Percentiles rank a stretch among this genome's conserved stretches.
Evolutionary conservation across 257 asterid genomes (phyloP).

Genomic region (Nicotiana obtusifolia): DNA sequence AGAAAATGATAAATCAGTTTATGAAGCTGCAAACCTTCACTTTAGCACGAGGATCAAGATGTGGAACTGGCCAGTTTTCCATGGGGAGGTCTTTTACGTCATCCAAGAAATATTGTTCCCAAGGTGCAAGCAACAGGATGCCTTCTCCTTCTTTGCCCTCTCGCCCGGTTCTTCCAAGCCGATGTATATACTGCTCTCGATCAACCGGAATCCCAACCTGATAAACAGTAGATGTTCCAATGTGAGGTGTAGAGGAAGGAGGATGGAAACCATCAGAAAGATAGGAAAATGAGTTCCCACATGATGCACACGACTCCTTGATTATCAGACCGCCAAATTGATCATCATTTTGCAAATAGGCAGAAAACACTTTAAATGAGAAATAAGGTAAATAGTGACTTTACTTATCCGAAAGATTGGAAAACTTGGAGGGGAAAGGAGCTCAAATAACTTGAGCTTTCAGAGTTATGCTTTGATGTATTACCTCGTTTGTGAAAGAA

Average conservation of each 20-base stretch:
- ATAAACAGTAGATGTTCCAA: not conserved
- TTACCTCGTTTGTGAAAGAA: not conserved
- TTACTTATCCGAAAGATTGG: not conserved
- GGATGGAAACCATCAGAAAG: not conserved
- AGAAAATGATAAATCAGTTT: not conserved
- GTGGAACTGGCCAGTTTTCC: conserved; percentile 41
- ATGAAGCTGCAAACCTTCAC: conserved; percentile 42
- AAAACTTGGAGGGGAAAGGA: not conserved
- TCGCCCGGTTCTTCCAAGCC: conserved; percentile 92
- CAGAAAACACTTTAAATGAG: not conserved
- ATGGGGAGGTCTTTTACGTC: conserved; percentile 74
- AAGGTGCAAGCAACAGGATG: conserved; percentile 72
- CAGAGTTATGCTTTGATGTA: not conserved
- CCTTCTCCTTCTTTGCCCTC: conserved; percentile 88
- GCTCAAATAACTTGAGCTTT: not conserved
- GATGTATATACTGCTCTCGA: conserved; percentile 81
- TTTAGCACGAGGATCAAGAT: conserved; percentile 38
- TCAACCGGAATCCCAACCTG: conserved; percentile 82
- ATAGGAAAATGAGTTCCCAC: not conserved
- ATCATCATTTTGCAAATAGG: not conserved
- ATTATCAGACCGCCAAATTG: not conserved
- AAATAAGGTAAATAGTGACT: not conserved
- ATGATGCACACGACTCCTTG: not conserved
- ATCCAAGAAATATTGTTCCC: conserved; percentile 84
- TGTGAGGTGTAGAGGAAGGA: not conserved